Percentiles rank a stretch among this genome's conserved stretches.
Evolutionary conservation across 306 rosid genomes (phyloP).

Genomic region (Sindora glabra): DNA sequence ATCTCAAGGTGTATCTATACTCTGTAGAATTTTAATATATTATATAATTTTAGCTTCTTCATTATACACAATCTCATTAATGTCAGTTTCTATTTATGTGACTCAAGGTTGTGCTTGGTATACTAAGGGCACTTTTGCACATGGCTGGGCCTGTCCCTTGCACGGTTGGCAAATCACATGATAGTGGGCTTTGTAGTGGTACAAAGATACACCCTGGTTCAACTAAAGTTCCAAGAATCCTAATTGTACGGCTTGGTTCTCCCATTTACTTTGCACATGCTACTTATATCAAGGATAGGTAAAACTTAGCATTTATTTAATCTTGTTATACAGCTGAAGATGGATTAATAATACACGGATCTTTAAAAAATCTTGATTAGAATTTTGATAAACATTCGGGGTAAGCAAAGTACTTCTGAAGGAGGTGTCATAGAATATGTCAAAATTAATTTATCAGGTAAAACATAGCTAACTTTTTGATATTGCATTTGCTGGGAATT

Average conservation of each 20-base stretch:
- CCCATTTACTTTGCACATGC: slow-evolving; percentile 78
- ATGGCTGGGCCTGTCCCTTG: slow-evolving; percentile 80
- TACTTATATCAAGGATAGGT: slow-evolving; percentile 73
- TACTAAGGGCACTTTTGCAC: slow-evolving; percentile 68
- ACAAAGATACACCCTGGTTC: slow-evolving; percentile 51
- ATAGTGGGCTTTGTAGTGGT: slow-evolving; percentile 47
- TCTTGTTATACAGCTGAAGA: neutral
- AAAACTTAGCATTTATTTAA: neutral
- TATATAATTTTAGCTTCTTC: neutral
- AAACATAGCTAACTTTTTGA: neutral
- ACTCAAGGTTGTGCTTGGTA: slow-evolving; percentile 53
- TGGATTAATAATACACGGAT: neutral
- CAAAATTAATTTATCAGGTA: slow-evolving; percentile 69
- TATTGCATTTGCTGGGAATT: too few relatives aligned
- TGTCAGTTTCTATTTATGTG: neutral
- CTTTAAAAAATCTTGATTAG: slow-evolving; percentile 21
- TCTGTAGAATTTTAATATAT: too few relatives aligned
- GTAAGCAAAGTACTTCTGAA: slow-evolving; percentile 28
- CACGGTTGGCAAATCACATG: slow-evolving; percentile 63
- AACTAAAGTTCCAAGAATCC: slow-evolving; percentile 26
- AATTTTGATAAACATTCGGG: slow-evolving; percentile 62
- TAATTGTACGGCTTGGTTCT: slow-evolving; percentile 69
- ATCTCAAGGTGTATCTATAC: too few relatives aligned
- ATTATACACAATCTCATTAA: neutral
- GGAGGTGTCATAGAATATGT: slow-evolving; percentile 36